These are phyloP conservation scores for Clarireedia homoeocarpa DNA, from an alignment of 2,329 filamentous ascomycete species.

Conservation along the genomic window DNA sequence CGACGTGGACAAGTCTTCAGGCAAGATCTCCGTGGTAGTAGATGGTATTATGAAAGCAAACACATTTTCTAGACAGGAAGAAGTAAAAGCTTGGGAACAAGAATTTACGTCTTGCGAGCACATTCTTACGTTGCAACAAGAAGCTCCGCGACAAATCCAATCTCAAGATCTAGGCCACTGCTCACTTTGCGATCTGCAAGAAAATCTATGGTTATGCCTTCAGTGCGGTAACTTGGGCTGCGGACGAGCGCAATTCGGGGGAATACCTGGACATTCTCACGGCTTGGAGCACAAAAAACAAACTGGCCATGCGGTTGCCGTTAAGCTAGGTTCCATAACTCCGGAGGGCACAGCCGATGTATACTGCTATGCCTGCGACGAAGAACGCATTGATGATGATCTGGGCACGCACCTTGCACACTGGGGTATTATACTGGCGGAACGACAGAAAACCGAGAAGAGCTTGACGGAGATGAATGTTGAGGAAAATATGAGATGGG, in stretches of 20 bases:
- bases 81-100: slow-evolving; percentile 98
- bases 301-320: slow-evolving; percentile 76
- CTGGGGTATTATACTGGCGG: slow-evolving; percentile 90
- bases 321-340: slow-evolving; percentile 94
- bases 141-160: slow-evolving; percentile 58
- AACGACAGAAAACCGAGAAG: slow-evolving; percentile 94
- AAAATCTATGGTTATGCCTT: slow-evolving; percentile 94
- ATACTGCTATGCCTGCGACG: slow-evolving; percentile 93
- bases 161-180: slow-evolving; percentile 78
- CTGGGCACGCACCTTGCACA: slow-evolving; percentile 75
- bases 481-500: slow-evolving; percentile 91
- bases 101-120: slow-evolving; percentile 89
- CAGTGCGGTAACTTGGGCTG: slow-evolving; percentile 93
- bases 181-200: slow-evolving; percentile 76
- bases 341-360: slow-evolving; percentile 92
- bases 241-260: slow-evolving; percentile 85
- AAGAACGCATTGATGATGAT: slow-evolving; percentile 79
- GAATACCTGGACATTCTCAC: slow-evolving; percentile 86
- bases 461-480: slow-evolving; percentile 97
- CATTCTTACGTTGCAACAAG: slow-evolving; percentile 71
- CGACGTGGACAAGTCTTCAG: slow-evolving; percentile 57
- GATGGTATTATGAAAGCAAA: slow-evolving; percentile 83
- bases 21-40: slow-evolving; percentile 64
- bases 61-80: slow-evolving; percentile 86
- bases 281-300: slow-evolving; percentile 71